A percentile compares a stretch with the other conserved stretches of the same genome.
Evolutionary conservation across 1,284 basidiomycete species (phyloP).

Genomic region (Ceratobasidium papillatum): DNA sequence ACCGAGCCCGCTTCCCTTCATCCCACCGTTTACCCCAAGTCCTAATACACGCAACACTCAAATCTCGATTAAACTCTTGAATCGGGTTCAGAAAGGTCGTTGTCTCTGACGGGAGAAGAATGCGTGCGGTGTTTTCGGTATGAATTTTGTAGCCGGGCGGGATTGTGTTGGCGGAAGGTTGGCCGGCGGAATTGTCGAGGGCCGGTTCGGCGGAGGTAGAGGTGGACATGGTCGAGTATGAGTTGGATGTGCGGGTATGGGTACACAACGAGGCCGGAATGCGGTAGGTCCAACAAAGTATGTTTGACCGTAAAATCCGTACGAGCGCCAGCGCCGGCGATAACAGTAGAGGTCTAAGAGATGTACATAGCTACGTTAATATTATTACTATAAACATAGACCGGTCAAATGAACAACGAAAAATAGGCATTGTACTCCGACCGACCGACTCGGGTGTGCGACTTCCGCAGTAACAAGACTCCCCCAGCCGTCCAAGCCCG

Average conservation of each 20-base stretch:
- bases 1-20: slow-evolving; percentile 69
- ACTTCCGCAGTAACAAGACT: no score
- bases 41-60: slow-evolving; percentile 88
- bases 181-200: not conserved
- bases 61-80: slow-evolving; percentile 97
- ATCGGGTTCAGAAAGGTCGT: slow-evolving; percentile 97
- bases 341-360: not conserved
- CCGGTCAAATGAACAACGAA: not conserved
- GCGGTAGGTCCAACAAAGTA: not conserved
- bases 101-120: slow-evolving; percentile 77
- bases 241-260: not conserved
- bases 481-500: no score
- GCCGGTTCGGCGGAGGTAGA: not conserved
- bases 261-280: not conserved
- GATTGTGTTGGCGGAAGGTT: slow-evolving; percentile 50
- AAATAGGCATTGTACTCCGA: no score
- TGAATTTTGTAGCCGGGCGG: slow-evolving; percentile 83
- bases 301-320: not conserved
- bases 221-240: not conserved
- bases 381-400: not conserved
- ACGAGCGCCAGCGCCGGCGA: not conserved
- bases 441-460: not conserved
- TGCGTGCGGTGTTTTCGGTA: slow-evolving; percentile 85
- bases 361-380: not conserved
- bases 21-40: slow-evolving; percentile 84